phyloP scores from a whole-genome alignment of 2,329 filamentous ascomycete species.

The Aspergillus flavus region DNA sequence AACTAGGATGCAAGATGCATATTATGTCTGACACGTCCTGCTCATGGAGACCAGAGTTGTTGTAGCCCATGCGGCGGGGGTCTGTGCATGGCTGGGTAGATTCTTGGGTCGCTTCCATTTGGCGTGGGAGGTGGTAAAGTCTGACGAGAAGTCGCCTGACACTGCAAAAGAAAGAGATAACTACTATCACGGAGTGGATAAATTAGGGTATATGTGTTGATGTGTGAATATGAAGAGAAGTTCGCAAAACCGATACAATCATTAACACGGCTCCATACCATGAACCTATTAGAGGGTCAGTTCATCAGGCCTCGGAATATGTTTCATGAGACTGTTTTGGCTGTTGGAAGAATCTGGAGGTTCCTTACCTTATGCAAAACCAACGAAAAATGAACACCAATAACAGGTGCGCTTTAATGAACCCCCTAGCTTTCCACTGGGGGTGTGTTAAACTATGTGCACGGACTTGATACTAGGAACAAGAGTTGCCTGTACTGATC shows the following conservation, averaged over 20 bases:
- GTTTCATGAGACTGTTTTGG: neutral
- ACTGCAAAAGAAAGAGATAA: slow-evolving; percentile 12
- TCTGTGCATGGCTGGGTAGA: slow-evolving; percentile 81
- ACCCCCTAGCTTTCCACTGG: slow-evolving; percentile 4
- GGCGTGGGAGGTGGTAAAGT: slow-evolving; percentile 14
- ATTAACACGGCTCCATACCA: slow-evolving; percentile 27
- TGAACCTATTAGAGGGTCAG: slow-evolving; percentile 18
- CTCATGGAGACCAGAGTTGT: slow-evolving; percentile 80
- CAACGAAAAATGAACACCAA: neutral
- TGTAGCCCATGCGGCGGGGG: slow-evolving; percentile 74
- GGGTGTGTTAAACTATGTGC: neutral
- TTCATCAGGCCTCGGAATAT: neutral
- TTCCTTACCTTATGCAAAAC: slow-evolving; percentile 3
- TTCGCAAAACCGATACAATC: slow-evolving; percentile 30
- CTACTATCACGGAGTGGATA: slow-evolving; percentile 20
- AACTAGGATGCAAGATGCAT: slow-evolving; percentile 81
- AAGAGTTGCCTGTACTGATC: neutral
- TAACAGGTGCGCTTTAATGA: neutral
- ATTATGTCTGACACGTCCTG: slow-evolving; percentile 86
- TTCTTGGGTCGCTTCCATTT: slow-evolving; percentile 56
- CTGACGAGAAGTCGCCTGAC: slow-evolving; percentile 5
- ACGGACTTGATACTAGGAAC: neutral
- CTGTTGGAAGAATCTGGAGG: neutral
- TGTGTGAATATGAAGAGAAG: slow-evolving; percentile 12
- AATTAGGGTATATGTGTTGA: slow-evolving; percentile 25